Base-by-base conservation (phyloP, 1,139 yeast species). In the Nakaseomyces sp. region DNA sequence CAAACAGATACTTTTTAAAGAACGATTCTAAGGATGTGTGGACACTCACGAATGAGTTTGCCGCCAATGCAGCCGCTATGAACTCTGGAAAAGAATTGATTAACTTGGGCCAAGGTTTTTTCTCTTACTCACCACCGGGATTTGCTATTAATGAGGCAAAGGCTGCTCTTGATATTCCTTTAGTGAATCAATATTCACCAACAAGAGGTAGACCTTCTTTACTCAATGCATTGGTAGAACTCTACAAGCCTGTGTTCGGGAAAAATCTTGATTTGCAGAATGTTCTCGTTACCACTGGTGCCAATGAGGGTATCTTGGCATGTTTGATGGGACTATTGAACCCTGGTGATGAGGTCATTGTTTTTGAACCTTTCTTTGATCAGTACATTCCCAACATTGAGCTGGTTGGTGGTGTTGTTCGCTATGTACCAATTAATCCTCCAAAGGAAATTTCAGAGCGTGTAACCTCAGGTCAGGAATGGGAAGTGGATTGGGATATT, bases 351-450 rank as follows among this genome's bases (percentile, higher is more conserved):
- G 98, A 91, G 65, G 98, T 82, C 16, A 84, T 91, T 64, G 96
- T 91, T n/a, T 85, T 91, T 61, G 95, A 91, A 64, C 98, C 98
- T 2, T 91, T 87, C 63, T 91, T 91, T 61, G 98, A 91, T 60
- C 98, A 91, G 66, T 91, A 91, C 66, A 85, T 91, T 51, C 79
- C 96, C 42, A 91, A 91, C 66, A 83, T 91, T 58, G 93, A 87
- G 64, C 76, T 91, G 70, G 81, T 94, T 3, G 97, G 97, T 22
- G 98, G 95, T 32, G 83, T 78, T 56, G 87, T 86, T 31, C 87
- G 79, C 45, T 88, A 86, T 56, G 95, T 86, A 32, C 84, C 88
- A 42, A 70, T 91, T 50, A 80, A 81, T 52, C 93, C 91, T 35
- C 97, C 98, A n/a, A 63, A 68, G 22, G 85, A 82, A 45, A 78